Percentiles rank a stretch among this genome's conserved stretches.
These are phyloP conservation scores for Candida sithepensis DNA, from an alignment of 805 yeast genomes.

Conservation along the genomic window DNA sequence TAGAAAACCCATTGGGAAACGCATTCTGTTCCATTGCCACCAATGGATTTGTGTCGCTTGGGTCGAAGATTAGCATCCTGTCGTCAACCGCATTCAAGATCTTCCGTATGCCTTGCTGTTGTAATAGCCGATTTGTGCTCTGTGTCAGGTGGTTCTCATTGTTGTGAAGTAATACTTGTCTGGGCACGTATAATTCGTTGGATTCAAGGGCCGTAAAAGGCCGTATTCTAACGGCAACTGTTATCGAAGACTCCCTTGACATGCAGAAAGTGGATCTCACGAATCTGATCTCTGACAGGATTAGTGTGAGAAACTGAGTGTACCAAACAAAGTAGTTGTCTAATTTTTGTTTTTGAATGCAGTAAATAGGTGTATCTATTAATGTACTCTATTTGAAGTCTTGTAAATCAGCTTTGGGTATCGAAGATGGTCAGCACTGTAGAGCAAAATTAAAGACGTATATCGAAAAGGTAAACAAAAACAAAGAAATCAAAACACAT, in stretches of 20 bases:
- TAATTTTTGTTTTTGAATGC: too few species aligned
- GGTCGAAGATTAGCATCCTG: conserved; percentile 82
- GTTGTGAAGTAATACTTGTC: conserved; percentile 4
- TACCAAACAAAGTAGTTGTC: too few species aligned
- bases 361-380: too few species aligned
- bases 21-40: conserved; percentile 41
- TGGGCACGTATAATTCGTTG: conserved; percentile 4
- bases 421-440: not conserved
- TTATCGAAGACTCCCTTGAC: conserved; percentile 50
- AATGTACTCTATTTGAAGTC: too few species aligned
- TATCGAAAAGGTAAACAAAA: not conserved
- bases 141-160: conserved; percentile 32
- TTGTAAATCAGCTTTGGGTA: too few species aligned
- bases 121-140: conserved; percentile 10
- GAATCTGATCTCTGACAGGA: too few species aligned
- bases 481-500: not conserved
- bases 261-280: too few species aligned
- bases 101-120: conserved; percentile 51
- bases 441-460: not conserved
- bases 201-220: conserved; percentile 69
- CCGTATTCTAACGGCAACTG: conserved; percentile 77
- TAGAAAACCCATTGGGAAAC: conserved; percentile 13
- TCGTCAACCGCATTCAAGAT: conserved; percentile 80
- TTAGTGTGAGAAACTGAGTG: too few species aligned
- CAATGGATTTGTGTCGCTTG: conserved; percentile 66